Evolutionary conservation across 2,329 filamentous ascomycete species (phyloP).

Genomic region (Hysterium pulicare): DNA sequence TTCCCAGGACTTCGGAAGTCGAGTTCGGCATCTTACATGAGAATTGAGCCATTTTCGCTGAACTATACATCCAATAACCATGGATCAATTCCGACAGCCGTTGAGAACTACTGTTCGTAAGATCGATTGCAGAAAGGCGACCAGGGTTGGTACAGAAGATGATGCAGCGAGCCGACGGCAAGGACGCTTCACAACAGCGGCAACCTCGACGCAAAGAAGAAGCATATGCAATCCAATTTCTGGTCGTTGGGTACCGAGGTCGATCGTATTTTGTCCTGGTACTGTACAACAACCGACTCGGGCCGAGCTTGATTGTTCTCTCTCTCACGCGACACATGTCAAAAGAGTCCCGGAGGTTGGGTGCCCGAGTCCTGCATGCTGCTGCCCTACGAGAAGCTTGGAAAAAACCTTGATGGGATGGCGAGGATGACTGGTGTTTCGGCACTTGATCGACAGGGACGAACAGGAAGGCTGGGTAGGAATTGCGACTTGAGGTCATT

Average conservation of each 20-base stretch:
- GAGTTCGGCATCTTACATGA: not conserved
- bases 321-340: not conserved
- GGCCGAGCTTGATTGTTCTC: not conserved
- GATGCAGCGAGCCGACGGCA: not conserved
- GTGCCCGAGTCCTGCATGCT: not conserved
- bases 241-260: not conserved
- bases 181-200: not conserved
- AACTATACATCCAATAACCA: not conserved
- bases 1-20: not conserved
- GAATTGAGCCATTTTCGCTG: not conserved
- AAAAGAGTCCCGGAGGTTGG: not conserved
- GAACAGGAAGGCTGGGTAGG: not conserved
- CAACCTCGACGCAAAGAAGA: not conserved
- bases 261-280: too few species aligned
- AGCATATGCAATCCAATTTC: not conserved
- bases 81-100: not conserved
- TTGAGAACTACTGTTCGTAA: not conserved
- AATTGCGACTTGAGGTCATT: not conserved
- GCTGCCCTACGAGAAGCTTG: not conserved
- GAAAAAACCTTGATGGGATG: too few species aligned
- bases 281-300: not conserved
- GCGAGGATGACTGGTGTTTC: not conserved
- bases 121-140: not conserved
- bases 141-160: not conserved
- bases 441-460: not conserved